A percentile compares a stretch with the other conserved stretches of the same genome.
These are phyloP conservation scores for Gymnopilus junonius DNA, from an alignment of 768 basidiomycete genomes.

Conservation along the genomic window DNA sequence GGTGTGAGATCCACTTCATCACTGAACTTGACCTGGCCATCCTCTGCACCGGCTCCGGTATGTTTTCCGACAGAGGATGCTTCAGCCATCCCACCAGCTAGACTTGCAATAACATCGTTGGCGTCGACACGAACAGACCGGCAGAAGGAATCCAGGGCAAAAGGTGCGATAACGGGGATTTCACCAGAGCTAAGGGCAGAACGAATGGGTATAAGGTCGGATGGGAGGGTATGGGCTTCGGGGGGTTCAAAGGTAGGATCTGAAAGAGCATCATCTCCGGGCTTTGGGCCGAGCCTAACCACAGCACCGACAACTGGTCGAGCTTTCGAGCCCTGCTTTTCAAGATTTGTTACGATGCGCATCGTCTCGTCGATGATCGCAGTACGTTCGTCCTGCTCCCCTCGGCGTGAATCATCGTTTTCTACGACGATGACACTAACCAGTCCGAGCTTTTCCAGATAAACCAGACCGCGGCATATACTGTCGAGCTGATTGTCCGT, in stretches of 20 bases:
- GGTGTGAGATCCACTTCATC: slow-evolving; percentile 85
- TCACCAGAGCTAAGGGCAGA: slow-evolving; percentile 92
- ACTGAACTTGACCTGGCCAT: slow-evolving; percentile 40
- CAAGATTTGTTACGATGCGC: slow-evolving; percentile 81
- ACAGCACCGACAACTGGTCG: slow-evolving; percentile 89
- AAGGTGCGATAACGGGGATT: slow-evolving; percentile 93
- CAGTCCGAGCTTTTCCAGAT: slow-evolving; percentile 93
- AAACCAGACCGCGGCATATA: slow-evolving; percentile 91
- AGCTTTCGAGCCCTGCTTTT: slow-evolving; percentile 83
- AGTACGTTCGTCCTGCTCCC: slow-evolving; percentile 71
- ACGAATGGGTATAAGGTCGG: slow-evolving; percentile 83
- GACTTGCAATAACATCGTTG: slow-evolving; percentile 86
- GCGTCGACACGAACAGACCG: slow-evolving; percentile 84
- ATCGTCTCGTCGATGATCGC: slow-evolving; percentile 80
- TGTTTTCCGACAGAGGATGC: slow-evolving; percentile 38
- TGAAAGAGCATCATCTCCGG: slow-evolving; percentile 41
- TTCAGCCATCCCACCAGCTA: slow-evolving; percentile 86
- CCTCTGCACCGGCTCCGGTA: slow-evolving; percentile 31
- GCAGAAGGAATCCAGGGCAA: slow-evolving; percentile 91
- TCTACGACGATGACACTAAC: slow-evolving; percentile 96
- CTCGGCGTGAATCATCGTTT: slow-evolving; percentile 73
- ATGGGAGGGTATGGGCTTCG: slow-evolving; percentile 79
- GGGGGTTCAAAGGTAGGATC: slow-evolving; percentile 48
- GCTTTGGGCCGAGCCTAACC: slow-evolving; percentile 82
- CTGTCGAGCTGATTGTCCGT: slow-evolving; percentile 92